These are phyloP conservation scores for Tetrahymena borealis DNA, from an alignment of 73 alveolate species.

Conservation along the genomic window DNA sequence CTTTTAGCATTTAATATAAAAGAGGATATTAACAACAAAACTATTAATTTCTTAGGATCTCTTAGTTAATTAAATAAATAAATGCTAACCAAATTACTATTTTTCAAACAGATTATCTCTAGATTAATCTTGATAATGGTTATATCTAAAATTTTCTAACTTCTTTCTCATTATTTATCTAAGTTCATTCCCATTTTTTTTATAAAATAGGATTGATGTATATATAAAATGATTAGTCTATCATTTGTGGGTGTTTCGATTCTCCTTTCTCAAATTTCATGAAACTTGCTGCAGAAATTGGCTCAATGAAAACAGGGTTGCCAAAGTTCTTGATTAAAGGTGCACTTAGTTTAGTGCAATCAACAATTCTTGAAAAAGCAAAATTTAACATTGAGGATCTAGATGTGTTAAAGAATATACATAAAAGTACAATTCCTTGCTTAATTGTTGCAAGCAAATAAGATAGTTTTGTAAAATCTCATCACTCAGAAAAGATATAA, in stretches of 20 bases:
- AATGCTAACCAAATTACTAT: too few relatives aligned
- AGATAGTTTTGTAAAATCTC: background rate
- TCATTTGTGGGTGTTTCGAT: background rate
- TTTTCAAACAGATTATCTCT: too few relatives aligned
- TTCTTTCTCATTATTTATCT: too few relatives aligned
- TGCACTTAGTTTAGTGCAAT: background rate
- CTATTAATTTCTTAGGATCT: too few relatives aligned
- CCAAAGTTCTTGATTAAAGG: background rate
- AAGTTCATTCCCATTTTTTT: background rate
- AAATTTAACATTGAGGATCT: background rate
- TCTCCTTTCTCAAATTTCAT: background rate
- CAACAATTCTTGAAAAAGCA: background rate
- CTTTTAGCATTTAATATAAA: too few relatives aligned
- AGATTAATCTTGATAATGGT: too few relatives aligned
- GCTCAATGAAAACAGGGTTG: background rate
- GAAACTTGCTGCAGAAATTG: background rate
- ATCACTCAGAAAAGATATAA: background rate
- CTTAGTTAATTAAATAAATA: too few relatives aligned
- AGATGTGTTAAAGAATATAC: background rate
- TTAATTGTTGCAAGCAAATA: background rate
- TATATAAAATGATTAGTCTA: background rate
- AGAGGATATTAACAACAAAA: too few relatives aligned
- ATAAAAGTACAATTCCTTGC: background rate
- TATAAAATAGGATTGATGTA: background rate
- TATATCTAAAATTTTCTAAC: too few relatives aligned